Percentiles rank a stretch among this genome's conserved stretches.
phyloP scores from a whole-genome alignment of 1,284 basidiomycete species.

The Tilletia horrida region DNA sequence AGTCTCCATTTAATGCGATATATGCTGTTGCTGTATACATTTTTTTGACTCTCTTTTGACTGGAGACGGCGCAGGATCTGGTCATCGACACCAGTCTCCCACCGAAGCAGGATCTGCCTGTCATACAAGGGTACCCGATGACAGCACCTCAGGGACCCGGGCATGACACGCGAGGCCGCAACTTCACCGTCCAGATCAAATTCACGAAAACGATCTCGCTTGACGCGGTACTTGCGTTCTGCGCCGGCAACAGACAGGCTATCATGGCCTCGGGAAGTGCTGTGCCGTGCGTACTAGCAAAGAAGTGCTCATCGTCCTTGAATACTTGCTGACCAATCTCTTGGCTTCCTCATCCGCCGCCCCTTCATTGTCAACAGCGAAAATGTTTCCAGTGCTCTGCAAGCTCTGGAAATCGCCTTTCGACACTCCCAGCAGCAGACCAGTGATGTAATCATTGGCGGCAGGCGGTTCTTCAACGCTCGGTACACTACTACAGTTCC shows the following conservation, averaged over 20 bases:
- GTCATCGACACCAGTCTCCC: constrained; percentile 30
- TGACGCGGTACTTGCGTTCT: constrained; percentile 24
- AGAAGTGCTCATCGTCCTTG: too few relatives aligned
- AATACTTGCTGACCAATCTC: constrained; percentile 1
- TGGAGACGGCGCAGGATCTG: not conserved
- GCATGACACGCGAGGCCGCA: constrained; percentile 18
- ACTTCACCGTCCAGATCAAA: constrained; percentile 30
- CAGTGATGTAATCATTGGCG: constrained; percentile 20
- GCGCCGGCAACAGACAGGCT: constrained; percentile 27
- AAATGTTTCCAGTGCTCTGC: constrained; percentile 21
- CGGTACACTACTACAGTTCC: constrained; percentile 31
- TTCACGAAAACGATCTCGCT: constrained; percentile 28
- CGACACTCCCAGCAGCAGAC: constrained; percentile 20
- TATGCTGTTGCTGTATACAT: not conserved
- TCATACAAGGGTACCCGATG: constrained; percentile 23
- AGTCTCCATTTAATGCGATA: not conserved
- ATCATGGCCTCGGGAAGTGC: constrained; percentile 31
- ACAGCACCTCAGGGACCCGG: constrained; percentile 15
- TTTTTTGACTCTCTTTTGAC: not conserved
- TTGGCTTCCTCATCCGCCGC: not conserved
- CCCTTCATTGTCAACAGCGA: not conserved
- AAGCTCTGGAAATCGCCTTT: constrained; percentile 33
- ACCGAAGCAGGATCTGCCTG: constrained; percentile 22
- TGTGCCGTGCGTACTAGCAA: not conserved
- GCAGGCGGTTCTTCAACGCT: constrained; percentile 38